Percentiles rank a stretch among this genome's conserved stretches.
Conservation (phyloP, 495 filamentous ascomycete species). For the Lindgomyces ingoldianus region DNA sequence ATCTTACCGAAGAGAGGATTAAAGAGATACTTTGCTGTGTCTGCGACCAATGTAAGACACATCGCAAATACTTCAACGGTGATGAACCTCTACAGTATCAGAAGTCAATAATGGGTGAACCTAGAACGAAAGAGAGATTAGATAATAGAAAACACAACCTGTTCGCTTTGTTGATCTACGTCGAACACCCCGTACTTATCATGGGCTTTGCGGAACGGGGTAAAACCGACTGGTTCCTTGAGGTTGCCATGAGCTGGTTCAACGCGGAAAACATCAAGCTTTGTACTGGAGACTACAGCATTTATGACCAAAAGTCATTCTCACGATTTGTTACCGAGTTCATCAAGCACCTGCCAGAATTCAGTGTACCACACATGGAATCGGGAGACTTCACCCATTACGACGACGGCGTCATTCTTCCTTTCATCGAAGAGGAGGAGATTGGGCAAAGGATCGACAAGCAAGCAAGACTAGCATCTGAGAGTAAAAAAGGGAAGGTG, state of each 20-base stretch:
- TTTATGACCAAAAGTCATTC: background rate
- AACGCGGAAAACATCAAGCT: background rate
- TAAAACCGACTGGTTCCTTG: background rate
- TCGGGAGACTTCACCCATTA: conserved; percentile 7
- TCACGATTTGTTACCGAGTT: conserved; percentile 8
- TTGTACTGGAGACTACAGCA: background rate
- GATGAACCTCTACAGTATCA: background rate
- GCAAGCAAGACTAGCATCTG: conserved; percentile 2
- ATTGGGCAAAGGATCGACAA: conserved; percentile 10
- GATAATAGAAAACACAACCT: background rate
- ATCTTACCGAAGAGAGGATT: conserved; percentile 1
- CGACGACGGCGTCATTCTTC: conserved; percentile 3
- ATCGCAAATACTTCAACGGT: conserved; percentile 1
- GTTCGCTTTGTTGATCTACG: conserved; percentile 11
- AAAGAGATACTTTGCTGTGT: conserved; percentile 2
- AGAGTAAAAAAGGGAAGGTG: conserved; percentile 23
- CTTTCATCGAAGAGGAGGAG: conserved; percentile 14
- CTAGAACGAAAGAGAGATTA: background rate
- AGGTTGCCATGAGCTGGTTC: background rate
- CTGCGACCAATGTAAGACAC: conserved; percentile 1
- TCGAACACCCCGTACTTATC: conserved; percentile 7
- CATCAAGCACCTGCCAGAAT: background rate
- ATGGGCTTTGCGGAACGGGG: conserved; percentile 5
- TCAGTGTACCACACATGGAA: conserved; percentile 14
- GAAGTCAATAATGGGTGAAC: background rate